Conservation (phyloP, 352 stramenopile genomes). For the Phytophthora tubulina region DNA sequence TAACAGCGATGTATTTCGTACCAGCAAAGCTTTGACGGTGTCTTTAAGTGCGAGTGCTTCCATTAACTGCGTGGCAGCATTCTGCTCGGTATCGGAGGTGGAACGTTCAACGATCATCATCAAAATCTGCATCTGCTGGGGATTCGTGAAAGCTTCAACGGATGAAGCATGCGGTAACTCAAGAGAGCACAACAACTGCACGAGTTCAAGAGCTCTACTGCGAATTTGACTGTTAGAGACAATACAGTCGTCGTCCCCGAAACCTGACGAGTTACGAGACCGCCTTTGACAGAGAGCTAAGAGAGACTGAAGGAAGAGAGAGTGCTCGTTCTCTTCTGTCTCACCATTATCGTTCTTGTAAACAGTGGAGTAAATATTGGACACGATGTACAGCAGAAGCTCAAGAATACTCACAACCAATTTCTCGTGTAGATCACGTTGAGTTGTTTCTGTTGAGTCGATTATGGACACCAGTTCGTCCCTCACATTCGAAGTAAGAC, state of each 20-base stretch:
- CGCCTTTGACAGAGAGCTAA: conserved; percentile 26
- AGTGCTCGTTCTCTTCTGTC: conserved; percentile 23
- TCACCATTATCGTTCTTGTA: conserved; percentile 26
- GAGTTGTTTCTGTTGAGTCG: neutral
- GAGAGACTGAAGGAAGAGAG: conserved; percentile 24
- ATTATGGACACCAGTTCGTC: neutral
- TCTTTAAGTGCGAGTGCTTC: conserved; percentile 34
- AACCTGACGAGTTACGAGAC: neutral
- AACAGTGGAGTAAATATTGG: conserved; percentile 27
- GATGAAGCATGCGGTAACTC: conserved; percentile 33
- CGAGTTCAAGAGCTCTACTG: conserved; percentile 28
- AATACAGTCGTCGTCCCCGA: conserved; percentile 5
- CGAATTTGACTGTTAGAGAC: conserved; percentile 33
- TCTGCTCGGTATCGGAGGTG: conserved; percentile 31
- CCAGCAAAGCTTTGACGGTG: conserved; percentile 20
- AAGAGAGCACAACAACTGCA: conserved; percentile 45
- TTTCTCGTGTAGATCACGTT: conserved; percentile 5
- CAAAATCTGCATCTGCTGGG: conserved; percentile 32
- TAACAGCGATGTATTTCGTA: conserved; percentile 16
- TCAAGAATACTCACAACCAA: conserved; percentile 20
- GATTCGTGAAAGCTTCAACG: conserved; percentile 32
- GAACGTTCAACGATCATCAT: conserved; percentile 45
- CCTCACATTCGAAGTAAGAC: neutral
- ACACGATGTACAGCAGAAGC: conserved; percentile 24
- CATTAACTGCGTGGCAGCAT: conserved; percentile 34